Percentiles rank a stretch among this genome's conserved stretches.
Evolutionary conservation across 495 filamentous ascomycete species (phyloP).

Genomic region (Trichoderma erinaceum): DNA sequence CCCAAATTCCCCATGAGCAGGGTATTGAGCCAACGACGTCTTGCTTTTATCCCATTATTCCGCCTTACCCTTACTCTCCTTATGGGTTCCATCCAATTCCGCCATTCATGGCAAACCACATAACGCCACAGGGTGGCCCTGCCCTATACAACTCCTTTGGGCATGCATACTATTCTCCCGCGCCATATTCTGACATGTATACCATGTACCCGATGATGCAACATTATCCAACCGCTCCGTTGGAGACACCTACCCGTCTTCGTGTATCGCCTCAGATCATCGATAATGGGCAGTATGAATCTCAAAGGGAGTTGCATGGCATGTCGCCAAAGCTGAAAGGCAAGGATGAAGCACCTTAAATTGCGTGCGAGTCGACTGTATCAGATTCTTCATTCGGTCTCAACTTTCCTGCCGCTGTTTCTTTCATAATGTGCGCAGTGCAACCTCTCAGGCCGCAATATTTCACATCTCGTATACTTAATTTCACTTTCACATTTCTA

Average conservation of each 20-base stretch:
- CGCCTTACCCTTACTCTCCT: neutral
- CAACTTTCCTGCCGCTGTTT: no score
- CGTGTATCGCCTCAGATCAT: neutral
- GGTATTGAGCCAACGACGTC: neutral
- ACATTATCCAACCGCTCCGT: neutral
- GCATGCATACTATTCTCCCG: neutral
- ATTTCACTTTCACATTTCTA: no score
- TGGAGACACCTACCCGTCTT: neutral
- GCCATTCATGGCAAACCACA: neutral
- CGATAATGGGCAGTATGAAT: neutral
- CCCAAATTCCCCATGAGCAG: neutral
- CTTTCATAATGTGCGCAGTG: no score
- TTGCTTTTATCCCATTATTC: constrained; percentile 4
- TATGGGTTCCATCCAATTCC: neutral
- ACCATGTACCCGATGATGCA: constrained; percentile 3
- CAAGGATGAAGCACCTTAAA: no score
- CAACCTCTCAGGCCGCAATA: no score
- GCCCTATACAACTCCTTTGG: neutral
- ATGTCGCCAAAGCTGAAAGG: neutral
- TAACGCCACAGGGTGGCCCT: neutral
- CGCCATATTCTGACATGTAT: neutral
- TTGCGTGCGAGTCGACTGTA: neutral
- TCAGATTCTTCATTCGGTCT: no score
- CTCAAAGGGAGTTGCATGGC: neutral
- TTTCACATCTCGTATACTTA: no score